Percentiles rank a stretch among this genome's conserved stretches.
Evolutionary conservation across 148 eudicot genomes (phyloP).

Genomic region (Spergularia bocconei): DNA sequence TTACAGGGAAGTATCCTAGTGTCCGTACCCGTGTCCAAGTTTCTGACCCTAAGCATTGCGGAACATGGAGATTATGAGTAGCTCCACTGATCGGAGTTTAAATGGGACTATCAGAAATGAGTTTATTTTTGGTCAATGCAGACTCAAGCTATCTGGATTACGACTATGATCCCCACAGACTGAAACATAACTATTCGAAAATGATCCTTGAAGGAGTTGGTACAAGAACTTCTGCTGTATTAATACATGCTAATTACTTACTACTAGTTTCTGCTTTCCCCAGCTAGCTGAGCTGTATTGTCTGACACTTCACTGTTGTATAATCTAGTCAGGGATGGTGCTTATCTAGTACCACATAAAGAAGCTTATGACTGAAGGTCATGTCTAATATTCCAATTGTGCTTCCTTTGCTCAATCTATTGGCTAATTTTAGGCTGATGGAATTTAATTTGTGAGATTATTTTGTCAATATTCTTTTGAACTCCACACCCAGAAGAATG

Average conservation of each 20-base stretch:
- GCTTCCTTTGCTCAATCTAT: constrained; percentile 4
- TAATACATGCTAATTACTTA: not conserved
- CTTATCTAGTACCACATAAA: not conserved
- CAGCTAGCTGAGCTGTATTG: not conserved
- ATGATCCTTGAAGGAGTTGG: no score
- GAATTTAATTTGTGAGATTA: not conserved
- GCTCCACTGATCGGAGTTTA: no score
- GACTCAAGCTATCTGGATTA: no score
- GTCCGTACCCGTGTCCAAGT: no score
- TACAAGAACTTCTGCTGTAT: no score
- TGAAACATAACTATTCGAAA: no score
- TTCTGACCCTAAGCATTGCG: no score
- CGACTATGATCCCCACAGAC: no score
- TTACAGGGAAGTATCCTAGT: no score
- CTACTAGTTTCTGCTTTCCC: not conserved
- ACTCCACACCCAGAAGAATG: not conserved
- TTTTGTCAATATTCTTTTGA: constrained; percentile 9
- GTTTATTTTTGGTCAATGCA: no score
- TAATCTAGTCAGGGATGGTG: not conserved
- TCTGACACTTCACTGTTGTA: not conserved
- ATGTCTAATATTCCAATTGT: not conserved
- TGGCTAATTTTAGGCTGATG: not conserved
- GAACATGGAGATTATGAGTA: no score
- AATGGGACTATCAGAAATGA: no score
- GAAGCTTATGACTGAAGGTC: not conserved